Evolutionary conservation across 1,284 basidiomycete species (phyloP).

Genomic region (Kwoniella shivajii): DNA sequence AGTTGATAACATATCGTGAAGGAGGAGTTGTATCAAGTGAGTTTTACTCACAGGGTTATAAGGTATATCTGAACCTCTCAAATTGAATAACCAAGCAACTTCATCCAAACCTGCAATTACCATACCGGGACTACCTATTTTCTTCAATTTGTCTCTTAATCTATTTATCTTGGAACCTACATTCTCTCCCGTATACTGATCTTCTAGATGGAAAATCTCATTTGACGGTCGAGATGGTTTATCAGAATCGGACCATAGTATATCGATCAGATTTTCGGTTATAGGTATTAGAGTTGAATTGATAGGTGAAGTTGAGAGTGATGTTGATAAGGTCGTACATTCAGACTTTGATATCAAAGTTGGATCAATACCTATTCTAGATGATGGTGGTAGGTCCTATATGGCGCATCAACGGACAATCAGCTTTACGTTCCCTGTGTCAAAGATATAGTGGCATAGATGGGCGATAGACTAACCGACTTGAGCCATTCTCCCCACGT

Average conservation of each 20-base stretch:
- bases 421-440: no score
- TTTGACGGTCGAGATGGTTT: constrained; percentile 73
- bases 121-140: constrained; percentile 67
- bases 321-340: constrained; percentile 53
- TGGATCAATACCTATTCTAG: constrained; percentile 79
- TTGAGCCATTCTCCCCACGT: constrained; percentile 85
- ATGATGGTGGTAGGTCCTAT: constrained; percentile 65
- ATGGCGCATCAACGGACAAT: constrained; percentile 2
- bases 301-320: constrained; percentile 33
- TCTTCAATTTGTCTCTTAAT: constrained; percentile 66
- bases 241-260: constrained; percentile 63
- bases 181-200: constrained; percentile 66
- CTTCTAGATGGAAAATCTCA: constrained; percentile 68
- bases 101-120: constrained; percentile 84
- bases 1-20: no score
- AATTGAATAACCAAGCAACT: constrained; percentile 91
- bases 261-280: constrained; percentile 73
- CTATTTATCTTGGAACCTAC: constrained; percentile 68
- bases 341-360: constrained; percentile 66
- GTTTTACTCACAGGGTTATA: constrained; percentile 72
- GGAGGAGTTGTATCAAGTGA: neutral
- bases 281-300: constrained; percentile 67
- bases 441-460: no score
- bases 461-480: constrained; percentile 59
- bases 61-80: constrained; percentile 88